These are phyloP conservation scores for Malbranchea cinnamomea DNA, from an alignment of 2,329 filamentous ascomycete species.

Conservation along the genomic window DNA sequence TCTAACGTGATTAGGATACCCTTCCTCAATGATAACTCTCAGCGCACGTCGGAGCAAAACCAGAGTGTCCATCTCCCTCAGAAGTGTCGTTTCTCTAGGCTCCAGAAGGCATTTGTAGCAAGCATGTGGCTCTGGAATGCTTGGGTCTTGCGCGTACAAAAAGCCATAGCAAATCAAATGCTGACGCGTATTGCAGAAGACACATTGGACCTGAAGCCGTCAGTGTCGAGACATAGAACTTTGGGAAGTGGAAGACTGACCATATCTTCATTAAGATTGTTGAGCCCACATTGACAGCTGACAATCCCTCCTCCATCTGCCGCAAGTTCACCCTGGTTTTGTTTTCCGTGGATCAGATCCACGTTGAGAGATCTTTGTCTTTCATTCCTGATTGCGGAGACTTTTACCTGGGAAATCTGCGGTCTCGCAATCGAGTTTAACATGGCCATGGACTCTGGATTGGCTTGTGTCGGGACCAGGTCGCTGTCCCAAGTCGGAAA, in stretches of 20 bases:
- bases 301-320: constrained; percentile 8
- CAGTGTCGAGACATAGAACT: constrained; percentile 8
- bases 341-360: neutral
- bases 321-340: neutral
- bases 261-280: constrained; percentile 27
- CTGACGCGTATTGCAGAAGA: constrained; percentile 31
- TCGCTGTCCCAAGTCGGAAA: no score
- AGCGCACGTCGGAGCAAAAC: constrained; percentile 17
- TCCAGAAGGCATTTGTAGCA: constrained; percentile 33
- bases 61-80: constrained; percentile 16
- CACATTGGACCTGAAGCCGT: constrained; percentile 26
- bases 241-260: constrained; percentile 16
- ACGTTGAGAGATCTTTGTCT: neutral
- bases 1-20: constrained; percentile 15
- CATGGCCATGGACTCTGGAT: constrained; percentile 2
- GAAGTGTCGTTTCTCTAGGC: constrained; percentile 14
- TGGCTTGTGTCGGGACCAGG: constrained; percentile 17
- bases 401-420: constrained; percentile 11
- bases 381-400: constrained; percentile 10
- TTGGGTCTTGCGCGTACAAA: constrained; percentile 19
- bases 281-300: constrained; percentile 28
- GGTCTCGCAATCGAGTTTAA: constrained; percentile 3
- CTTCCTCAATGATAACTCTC: constrained; percentile 17
- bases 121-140: constrained; percentile 27
- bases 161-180: constrained; percentile 35